These are phyloP conservation scores for Exidia glandulosa DNA, from an alignment of 768 basidiomycete genomes.

Conservation along the genomic window DNA sequence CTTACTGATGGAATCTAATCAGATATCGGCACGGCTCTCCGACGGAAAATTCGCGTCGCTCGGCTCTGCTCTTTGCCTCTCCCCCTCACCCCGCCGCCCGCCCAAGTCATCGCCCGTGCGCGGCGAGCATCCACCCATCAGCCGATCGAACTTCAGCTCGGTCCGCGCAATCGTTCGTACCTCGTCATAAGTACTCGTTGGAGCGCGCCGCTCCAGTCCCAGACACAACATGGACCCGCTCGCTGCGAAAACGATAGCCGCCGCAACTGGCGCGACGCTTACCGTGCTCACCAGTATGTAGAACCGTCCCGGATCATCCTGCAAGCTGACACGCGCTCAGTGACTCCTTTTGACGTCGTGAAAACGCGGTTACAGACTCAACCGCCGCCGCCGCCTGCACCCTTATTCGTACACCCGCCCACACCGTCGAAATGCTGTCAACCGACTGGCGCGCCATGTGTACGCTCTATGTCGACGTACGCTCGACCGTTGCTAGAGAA, in stretches of 20 bases:
- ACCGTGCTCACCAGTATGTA: conserved; percentile 72
- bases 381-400: conserved; percentile 36
- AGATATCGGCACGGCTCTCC: not conserved
- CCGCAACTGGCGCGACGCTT: conserved; percentile 65
- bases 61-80: not conserved
- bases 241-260: conserved; percentile 70
- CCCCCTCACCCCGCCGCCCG: not conserved
- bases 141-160: no score
- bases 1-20: not conserved
- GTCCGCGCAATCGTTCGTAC: no score
- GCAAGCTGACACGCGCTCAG: conserved; percentile 32
- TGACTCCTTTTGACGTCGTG: conserved; percentile 98
- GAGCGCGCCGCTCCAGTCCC: not conserved
- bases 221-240: conserved; percentile 49
- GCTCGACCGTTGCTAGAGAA: conserved; percentile 47
- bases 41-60: not conserved
- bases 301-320: not conserved
- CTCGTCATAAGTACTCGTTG: no score
- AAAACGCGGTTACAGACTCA: conserved; percentile 96
- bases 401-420: conserved; percentile 42
- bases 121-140: no score
- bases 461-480: conserved; percentile 69
- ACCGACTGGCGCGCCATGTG: conserved; percentile 43
- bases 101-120: no score
- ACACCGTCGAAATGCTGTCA: conserved; percentile 55